Conservation (phyloP, 768 basidiomycete species). For the Leucocoprinus birnbaumii region DNA sequence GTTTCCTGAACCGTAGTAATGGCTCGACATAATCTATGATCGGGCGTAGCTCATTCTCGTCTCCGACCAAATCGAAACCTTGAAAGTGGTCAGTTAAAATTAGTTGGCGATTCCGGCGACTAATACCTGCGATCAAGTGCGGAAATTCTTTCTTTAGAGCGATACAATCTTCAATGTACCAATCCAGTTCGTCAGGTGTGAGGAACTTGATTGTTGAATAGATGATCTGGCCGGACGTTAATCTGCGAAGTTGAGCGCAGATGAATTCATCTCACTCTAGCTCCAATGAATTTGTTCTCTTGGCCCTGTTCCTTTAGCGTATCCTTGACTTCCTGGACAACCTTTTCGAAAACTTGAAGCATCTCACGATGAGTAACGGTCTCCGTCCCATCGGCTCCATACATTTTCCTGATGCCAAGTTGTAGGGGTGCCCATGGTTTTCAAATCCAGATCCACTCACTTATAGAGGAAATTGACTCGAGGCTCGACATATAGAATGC, state of each 20-base stretch:
- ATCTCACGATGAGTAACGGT: conserved; percentile 59
- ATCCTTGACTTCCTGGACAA: conserved; percentile 49
- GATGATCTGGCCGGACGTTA: conserved; percentile 50
- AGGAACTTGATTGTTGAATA: conserved; percentile 62
- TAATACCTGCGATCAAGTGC: conserved; percentile 62
- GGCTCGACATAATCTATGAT: conserved; percentile 61
- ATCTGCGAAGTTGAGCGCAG: background rate
- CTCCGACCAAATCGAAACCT: conserved; percentile 83
- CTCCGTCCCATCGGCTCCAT: conserved; percentile 51
- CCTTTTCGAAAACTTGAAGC: conserved; percentile 49
- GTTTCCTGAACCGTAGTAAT: conserved; percentile 55
- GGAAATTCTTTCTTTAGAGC: conserved; percentile 72
- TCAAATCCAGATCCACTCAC: conserved; percentile 28
- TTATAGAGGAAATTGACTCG: conserved; percentile 62
- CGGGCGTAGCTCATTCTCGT: conserved; percentile 60
- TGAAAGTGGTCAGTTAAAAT: background rate
- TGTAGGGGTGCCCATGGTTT: too few relatives aligned
- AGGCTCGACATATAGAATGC: conserved; percentile 67
- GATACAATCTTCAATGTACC: conserved; percentile 73
- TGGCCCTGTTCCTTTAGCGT: conserved; percentile 50
- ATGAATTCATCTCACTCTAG: conserved; percentile 40
- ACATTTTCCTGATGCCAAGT: conserved; percentile 46
- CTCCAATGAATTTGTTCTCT: conserved; percentile 62
- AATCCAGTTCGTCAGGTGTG: conserved; percentile 52
- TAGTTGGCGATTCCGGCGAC: background rate